Evolutionary conservation across 768 basidiomycete genomes (phyloP).

Genomic region (Suillus spraguei): DNA sequence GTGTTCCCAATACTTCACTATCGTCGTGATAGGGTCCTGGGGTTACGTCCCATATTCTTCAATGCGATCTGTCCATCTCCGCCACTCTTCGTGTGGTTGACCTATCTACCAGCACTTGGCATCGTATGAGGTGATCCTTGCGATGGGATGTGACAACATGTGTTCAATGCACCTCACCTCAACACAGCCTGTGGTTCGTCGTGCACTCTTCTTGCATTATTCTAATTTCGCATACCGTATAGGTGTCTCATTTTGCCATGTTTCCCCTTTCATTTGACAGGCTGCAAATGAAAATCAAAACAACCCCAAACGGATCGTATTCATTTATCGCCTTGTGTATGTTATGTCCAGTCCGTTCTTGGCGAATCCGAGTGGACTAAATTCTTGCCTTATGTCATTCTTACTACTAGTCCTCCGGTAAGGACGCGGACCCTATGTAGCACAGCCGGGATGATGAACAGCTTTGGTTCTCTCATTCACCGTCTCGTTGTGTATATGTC

Average conservation of each 20-base stretch:
- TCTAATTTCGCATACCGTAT: background rate
- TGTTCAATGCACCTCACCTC: background rate
- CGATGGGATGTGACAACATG: background rate
- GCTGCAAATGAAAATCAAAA: background rate
- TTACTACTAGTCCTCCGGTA: background rate
- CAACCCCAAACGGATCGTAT: background rate
- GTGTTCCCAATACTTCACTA: background rate
- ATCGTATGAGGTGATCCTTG: too few relatives aligned
- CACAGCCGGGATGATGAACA: background rate
- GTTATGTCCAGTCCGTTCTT: background rate
- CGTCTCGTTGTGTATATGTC: too few relatives aligned
- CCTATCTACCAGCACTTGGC: background rate
- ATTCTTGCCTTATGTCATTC: too few relatives aligned
- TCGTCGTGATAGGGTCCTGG: background rate
- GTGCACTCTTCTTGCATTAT: background rate
- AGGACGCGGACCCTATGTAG: background rate
- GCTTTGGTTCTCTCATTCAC: background rate
- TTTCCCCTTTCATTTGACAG: background rate
- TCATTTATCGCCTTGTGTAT: background rate
- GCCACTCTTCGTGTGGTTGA: background rate
- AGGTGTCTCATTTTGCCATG: too few relatives aligned
- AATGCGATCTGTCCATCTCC: background rate
- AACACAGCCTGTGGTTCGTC: background rate
- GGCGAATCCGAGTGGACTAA: background rate
- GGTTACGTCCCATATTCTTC: background rate